These are phyloP conservation scores for Sclerotinia sclerotiorum DNA, from an alignment of 2,329 filamentous ascomycete genomes.

Conservation along the genomic window DNA sequence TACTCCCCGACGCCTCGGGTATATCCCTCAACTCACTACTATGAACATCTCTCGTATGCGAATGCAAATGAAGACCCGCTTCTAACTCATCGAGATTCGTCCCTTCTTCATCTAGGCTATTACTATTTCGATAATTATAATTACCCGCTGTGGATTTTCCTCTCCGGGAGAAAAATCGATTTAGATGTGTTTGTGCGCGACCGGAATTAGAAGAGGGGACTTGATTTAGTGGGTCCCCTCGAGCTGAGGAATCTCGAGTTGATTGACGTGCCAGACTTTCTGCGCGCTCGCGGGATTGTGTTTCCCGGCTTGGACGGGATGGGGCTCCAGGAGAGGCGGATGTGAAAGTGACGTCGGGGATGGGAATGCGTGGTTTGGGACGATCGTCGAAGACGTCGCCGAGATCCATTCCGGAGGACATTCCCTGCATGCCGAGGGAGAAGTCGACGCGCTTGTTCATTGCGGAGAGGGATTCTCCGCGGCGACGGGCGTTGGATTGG, in stretches of 20 bases:
- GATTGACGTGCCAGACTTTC: constrained; percentile 27
- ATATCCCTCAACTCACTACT: constrained; percentile 39
- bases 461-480: constrained; percentile 56
- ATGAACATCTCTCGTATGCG: constrained; percentile 42
- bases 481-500: constrained; percentile 44
- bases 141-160: constrained; percentile 31
- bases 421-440: constrained; percentile 64
- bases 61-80: constrained; percentile 28
- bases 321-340: constrained; percentile 39
- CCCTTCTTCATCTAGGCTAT: constrained; percentile 26
- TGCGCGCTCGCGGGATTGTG: constrained; percentile 24
- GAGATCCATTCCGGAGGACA: constrained; percentile 57
- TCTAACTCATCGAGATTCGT: constrained; percentile 38
- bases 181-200: constrained; percentile 50
- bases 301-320: neutral
- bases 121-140: neutral
- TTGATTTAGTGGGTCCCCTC: constrained; percentile 35
- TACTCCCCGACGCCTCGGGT: constrained; percentile 41
- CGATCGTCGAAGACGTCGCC: constrained; percentile 64
- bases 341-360: constrained; percentile 34
- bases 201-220: constrained; percentile 33
- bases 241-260: constrained; percentile 25
- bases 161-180: constrained; percentile 56
- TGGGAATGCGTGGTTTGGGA: constrained; percentile 39
- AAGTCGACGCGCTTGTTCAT: constrained; percentile 68